Evolutionary conservation across 208 protist genomes (phyloP), one percentile per base, ranked within the genome.

Genomic region (Trypanosoma theileri): DNA sequence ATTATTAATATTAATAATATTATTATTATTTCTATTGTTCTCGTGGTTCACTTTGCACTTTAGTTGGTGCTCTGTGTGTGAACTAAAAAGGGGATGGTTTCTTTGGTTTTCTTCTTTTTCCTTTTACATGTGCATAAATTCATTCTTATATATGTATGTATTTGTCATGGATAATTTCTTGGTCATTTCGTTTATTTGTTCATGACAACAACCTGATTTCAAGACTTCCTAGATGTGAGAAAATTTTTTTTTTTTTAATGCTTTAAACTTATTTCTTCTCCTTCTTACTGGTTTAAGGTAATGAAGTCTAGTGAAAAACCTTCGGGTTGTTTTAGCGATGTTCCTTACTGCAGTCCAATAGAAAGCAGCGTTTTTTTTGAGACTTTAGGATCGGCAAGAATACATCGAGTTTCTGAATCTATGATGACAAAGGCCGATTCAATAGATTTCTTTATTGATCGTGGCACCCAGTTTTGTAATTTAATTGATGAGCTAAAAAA

Each of bases 281-380:
- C 1, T 66, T 69, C 12, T 61, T 19, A 45, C 28, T 44, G 22
- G 11, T 68, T 19, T 62, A 59, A 59, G 52, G 24, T 46, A 17
- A 81, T 83, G 75, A 50, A 53, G 16, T 58, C 58, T 24, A 85
- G 72, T 19, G 75, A 83, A 44, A 62, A 65, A 6, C 79, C 75
- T 21, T 75, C 67, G 13, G 88, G 88, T 11, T 86, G 77, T 57
- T 93, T 88, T 67, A 69, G 77, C 22, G 88, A 93, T 84, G 52
- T 91, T 6, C 88, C 82, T 0, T 93, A 91, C 50, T 86, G 86
- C 44, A 65, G 66, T 35, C 84, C 84, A 26, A 78, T 91, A 11
- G 84, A 91, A 59, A 82, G 75, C 12, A 75, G 75, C 55, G 62
- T 80, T 22, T 91, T 93, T 63, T 89, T 87, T 73, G 77, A 90